These are phyloP conservation scores for Penicillium thymicola DNA, from an alignment of 2,329 filamentous ascomycete genomes.

Conservation along the genomic window DNA sequence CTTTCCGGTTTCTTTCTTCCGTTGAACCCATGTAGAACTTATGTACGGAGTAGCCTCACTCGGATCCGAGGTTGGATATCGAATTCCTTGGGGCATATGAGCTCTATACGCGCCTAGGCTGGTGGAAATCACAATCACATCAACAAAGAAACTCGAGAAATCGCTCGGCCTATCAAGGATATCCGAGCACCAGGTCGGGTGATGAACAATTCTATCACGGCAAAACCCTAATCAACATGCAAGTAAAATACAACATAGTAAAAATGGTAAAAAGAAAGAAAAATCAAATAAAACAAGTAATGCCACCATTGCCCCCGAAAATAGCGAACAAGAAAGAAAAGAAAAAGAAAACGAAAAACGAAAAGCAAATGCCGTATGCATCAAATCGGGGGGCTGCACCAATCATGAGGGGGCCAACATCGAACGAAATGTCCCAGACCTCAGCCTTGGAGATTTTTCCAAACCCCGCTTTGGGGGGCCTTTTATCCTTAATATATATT, in stretches of 20 bases:
- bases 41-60: background rate
- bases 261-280: background rate
- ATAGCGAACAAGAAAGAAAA: background rate
- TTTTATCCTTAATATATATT: background rate
- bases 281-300: background rate
- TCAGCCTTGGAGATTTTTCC: conserved; percentile 1
- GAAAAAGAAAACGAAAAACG: background rate
- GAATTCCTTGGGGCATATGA: background rate
- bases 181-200: conserved; percentile 7
- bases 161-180: background rate
- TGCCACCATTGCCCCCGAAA: background rate
- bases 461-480: conserved; percentile 5
- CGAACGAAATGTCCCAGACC: background rate
- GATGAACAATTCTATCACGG: background rate
- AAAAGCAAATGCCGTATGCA: background rate
- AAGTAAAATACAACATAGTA: background rate
- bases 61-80: background rate
- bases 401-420: background rate
- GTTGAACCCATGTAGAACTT: background rate
- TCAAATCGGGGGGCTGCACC: background rate
- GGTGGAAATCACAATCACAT: background rate
- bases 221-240: background rate
- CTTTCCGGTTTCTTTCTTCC: background rate
- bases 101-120: background rate
- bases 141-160: background rate